Base-by-base conservation (phyloP, 768 basidiomycete species). In the Amanita exitialis region DNA sequence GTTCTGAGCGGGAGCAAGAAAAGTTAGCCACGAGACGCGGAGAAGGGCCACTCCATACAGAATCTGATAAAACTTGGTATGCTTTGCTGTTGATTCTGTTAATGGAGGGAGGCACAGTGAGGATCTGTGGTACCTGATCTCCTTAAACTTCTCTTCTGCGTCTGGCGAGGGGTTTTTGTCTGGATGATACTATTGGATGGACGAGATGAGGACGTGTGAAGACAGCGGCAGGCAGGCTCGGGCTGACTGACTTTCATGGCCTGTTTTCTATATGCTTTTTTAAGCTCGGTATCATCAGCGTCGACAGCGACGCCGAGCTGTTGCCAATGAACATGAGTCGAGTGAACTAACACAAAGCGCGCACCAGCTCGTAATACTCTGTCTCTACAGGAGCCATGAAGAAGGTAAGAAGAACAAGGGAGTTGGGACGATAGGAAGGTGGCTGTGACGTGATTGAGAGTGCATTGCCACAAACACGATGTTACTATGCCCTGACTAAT, bases 131-230 rank as follows among this genome's bases (percentile, higher is more conserved):
- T 58, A 83, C 89, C 90, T 92, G 61, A 99, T 90, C 42, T 96
- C 90, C 69, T 97, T 95, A 74, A 99, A 99, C 72, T 83, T 93
- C 64, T 89, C 86, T 63, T 93, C 92, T 1, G 95, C 96, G 60
- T 91, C 90, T n/a, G 82, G 77, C 3, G 90, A 86, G 6, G 80
- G 76, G 61, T 97, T 97, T 77, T 95, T 96, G 69, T 96, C 94
- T 4, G 93, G 94, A 63, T 96, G 93, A 63, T 84, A 95, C 88
- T 93, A 57, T 15, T 25, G 52, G 45, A 20, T 38, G 6, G 41
- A 44, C 18, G 23, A 50, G 25, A 51, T 41, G 36, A 49, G 46
- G 25, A 44, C 42, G 51, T 13, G 2, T 50, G 25, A 23, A 2
- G 10, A 3, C 23, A 39, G 35, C 27, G 44, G 25, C 21, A 27